Conservation (phyloP, 306 rosid species). For the Myrica gale region DNA sequence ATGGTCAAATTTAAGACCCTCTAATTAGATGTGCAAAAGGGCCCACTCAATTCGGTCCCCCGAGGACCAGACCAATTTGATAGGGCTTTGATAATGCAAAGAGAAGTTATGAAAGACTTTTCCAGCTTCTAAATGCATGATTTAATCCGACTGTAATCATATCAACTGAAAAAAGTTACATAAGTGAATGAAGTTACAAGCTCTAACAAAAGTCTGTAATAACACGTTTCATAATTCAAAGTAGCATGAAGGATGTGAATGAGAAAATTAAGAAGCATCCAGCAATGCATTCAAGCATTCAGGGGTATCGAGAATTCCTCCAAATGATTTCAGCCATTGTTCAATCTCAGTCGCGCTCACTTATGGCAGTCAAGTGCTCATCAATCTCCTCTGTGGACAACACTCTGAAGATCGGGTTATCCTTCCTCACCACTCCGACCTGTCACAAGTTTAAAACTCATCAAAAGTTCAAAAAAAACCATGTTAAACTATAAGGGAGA, state of each 20-base stretch:
- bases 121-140: too few species aligned
- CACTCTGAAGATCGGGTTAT: constrained; percentile 72
- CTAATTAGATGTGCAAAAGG: too few species aligned
- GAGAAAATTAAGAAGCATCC: constrained; percentile 26
- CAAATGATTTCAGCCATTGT: background rate
- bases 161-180: background rate
- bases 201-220: constrained; percentile 10
- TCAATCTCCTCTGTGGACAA: constrained; percentile 86
- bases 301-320: constrained; percentile 6
- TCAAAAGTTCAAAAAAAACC: background rate
- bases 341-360: constrained; percentile 81
- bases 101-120: too few species aligned
- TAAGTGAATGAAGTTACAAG: background rate
- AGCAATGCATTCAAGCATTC: background rate
- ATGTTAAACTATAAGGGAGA: background rate
- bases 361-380: constrained; percentile 97
- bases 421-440: constrained; percentile 94
- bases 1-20: too few species aligned
- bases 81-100: too few species aligned
- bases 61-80: too few species aligned
- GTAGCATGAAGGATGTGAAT: constrained; percentile 2
- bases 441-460: constrained; percentile 22
- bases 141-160: background rate
- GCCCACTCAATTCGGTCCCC: too few species aligned
- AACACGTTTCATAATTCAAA: constrained; percentile 17